Conservation (phyloP, 345 rosid species). For the Brassica juncea region DNA sequence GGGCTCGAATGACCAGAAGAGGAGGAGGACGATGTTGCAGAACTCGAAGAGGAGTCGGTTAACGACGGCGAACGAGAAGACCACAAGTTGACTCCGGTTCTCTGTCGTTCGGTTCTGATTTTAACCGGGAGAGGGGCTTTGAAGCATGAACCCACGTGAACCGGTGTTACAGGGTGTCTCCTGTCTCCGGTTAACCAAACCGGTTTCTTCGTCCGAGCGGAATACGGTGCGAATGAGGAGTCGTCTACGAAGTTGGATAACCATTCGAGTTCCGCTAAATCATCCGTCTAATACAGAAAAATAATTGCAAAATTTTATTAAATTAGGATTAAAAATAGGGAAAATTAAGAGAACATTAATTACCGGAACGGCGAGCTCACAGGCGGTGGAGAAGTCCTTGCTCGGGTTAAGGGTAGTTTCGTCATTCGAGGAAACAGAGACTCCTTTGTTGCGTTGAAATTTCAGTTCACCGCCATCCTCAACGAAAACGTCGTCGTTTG, state of each 20-base stretch:
- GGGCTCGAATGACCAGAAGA: slow-evolving; percentile 12
- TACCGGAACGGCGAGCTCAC: slow-evolving; percentile 71
- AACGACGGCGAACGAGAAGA: slow-evolving; percentile 48
- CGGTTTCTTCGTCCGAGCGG: slow-evolving; percentile 39
- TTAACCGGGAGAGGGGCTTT: slow-evolving; percentile 55
- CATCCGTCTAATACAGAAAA: slow-evolving; percentile 55
- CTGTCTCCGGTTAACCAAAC: slow-evolving; percentile 23
- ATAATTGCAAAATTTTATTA: no score
- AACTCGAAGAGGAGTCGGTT: slow-evolving; percentile 38
- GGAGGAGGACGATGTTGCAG: slow-evolving; percentile 13
- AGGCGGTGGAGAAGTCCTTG: slow-evolving; percentile 25
- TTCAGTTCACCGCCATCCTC: slow-evolving; percentile 37
- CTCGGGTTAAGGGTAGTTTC: slow-evolving; percentile 26
- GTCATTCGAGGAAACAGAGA: slow-evolving; percentile 12
- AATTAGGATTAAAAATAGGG: no score
- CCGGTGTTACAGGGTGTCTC: slow-evolving; percentile 33
- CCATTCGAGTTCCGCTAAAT: slow-evolving; percentile 76
- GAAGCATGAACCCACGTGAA: background rate
- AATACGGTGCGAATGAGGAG: slow-evolving; percentile 31
- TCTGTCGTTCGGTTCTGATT: slow-evolving; percentile 64
- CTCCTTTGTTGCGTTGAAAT: background rate
- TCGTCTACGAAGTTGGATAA: slow-evolving; percentile 89
- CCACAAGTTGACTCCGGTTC: slow-evolving; percentile 61
- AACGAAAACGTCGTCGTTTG: slow-evolving; percentile 52
- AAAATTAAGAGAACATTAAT: background rate